These are phyloP conservation scores for Metschnikowia reukaufii DNA, from an alignment of 805 yeast genomes.

Conservation along the genomic window DNA sequence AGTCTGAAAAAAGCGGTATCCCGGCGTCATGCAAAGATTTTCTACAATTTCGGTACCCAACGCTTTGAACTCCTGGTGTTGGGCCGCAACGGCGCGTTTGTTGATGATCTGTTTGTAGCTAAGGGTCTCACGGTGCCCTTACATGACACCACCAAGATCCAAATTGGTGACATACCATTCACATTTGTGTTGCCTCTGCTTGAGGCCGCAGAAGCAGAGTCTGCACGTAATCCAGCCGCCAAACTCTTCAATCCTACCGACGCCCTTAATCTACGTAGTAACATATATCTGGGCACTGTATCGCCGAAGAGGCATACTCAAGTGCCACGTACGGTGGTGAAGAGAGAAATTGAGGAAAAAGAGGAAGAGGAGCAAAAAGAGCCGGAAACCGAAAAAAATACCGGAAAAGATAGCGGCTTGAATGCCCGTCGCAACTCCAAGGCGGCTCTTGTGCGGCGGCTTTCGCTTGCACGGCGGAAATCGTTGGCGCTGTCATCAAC, in stretches of 20 bases:
- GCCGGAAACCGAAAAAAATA: too few species aligned
- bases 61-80: slow-evolving; percentile 87
- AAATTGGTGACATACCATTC: slow-evolving; percentile 90
- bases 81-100: slow-evolving; percentile 97
- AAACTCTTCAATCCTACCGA: slow-evolving; percentile 59
- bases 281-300: slow-evolving; percentile 37
- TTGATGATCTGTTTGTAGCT: slow-evolving; percentile 85
- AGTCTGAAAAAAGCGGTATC: slow-evolving; percentile 93
- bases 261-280: slow-evolving; percentile 56
- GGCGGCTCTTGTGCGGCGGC: slow-evolving; percentile 24
- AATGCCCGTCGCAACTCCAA: slow-evolving; percentile 13
- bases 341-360: slow-evolving; percentile 3
- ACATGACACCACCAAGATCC: slow-evolving; percentile 77
- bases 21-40: slow-evolving; percentile 91
- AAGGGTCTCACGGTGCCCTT: slow-evolving; percentile 90
- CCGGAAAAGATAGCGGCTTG: too few species aligned
- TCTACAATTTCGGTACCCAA: slow-evolving; percentile 95
- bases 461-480: slow-evolving; percentile 39
- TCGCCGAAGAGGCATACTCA: slow-evolving; percentile 21
- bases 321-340: not conserved
- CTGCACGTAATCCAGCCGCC: slow-evolving; percentile 20
- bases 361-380: slow-evolving; percentile 1
- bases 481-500: slow-evolving; percentile 38
- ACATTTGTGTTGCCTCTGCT: slow-evolving; percentile 80
- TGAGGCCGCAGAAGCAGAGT: slow-evolving; percentile 38